Evolutionary conservation across 148 eudicot genomes (phyloP), one percentile per base, ranked within the genome.

Genomic region (Rhododendron williamsianum): DNA sequence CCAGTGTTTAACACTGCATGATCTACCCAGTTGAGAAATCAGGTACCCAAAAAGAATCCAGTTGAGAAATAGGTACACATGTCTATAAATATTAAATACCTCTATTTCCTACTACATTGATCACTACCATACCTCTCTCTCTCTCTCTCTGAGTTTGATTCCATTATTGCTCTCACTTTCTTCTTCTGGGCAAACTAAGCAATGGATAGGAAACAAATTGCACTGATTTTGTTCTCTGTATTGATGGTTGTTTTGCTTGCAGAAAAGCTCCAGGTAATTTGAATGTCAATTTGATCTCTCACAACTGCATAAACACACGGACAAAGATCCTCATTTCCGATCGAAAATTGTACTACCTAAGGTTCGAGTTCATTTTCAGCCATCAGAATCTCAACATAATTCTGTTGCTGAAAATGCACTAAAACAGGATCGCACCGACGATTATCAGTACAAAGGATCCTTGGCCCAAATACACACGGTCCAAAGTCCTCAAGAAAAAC

Each of bases 201-300:
- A 89, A 86, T 91, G 89, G 78, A 88, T 41, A 87, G 15, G 81
- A 91, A 82, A 69, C 81, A 77, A 36, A 49, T 76, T 21, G 49
- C 38, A 9, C 63, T 87, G 38, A 10, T 85, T 43, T 78, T 88
- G 23, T 89, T 35, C 83, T 82, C 65, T 76, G 86, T 84, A 25
- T 63, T 91, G 82, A 76, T 91, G 89, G 80, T 91, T 79, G 86
- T 85, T 35, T 73, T 84, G 79, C 27, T 87, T 5, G 80, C 90
- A 41, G 74, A 87, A 69, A 80, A 82, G 27, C 51, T 63, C 52
- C 91, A 86, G 92, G 92, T 91, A 89, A 80, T 11, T n/a, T 10
- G 23, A 30, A 21, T 78, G 0, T 19, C 6, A 35, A 43, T 33
- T 41, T 27, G 56, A 18, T 11, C 18, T 58, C 4, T 36, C 25